These are phyloP conservation scores for Bruguiera sexangula DNA, from an alignment of 345 rosid species.

Conservation along the genomic window DNA sequence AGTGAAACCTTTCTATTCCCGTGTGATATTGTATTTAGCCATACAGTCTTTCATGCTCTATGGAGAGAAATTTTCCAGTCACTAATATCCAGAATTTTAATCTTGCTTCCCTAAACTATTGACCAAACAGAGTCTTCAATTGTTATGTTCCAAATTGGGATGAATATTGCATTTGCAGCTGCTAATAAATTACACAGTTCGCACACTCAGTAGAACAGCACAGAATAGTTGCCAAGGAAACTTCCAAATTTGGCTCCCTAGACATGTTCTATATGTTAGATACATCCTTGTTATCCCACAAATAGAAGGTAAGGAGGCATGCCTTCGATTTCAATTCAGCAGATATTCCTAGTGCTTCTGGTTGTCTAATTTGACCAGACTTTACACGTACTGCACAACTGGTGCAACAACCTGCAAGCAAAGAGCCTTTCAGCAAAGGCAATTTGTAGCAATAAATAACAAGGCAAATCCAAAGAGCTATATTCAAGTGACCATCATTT, in stretches of 20 bases:
- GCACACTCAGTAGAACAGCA: not conserved
- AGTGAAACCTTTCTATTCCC: not conserved
- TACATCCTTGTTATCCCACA: not conserved
- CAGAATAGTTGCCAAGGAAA: not conserved
- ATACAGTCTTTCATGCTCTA: not conserved
- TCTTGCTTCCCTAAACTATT: not conserved
- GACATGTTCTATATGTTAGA: not conserved
- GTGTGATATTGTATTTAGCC: not conserved
- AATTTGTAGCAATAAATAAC: slow-evolving; percentile 2
- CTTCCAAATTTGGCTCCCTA: not conserved
- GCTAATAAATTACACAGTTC: not conserved
- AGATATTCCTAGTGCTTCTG: slow-evolving; percentile 95
- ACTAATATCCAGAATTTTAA: not conserved
- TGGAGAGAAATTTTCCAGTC: not conserved
- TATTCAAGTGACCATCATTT: not conserved
- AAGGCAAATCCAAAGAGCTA: not conserved
- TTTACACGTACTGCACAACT: slow-evolving; percentile 94
- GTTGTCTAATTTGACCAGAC: slow-evolving; percentile 82
- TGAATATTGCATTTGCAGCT: not conserved
- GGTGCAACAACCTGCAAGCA: slow-evolving; percentile 81
- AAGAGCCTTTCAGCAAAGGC: slow-evolving; percentile 7
- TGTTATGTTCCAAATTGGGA: not conserved
- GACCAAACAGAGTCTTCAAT: not conserved
- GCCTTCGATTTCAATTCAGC: slow-evolving; percentile 85
- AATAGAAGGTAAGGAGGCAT: slow-evolving; percentile 25